phyloP scores from a whole-genome alignment of 2,329 filamentous ascomycete genomes.

The Microthyrium microscopicum region DNA sequence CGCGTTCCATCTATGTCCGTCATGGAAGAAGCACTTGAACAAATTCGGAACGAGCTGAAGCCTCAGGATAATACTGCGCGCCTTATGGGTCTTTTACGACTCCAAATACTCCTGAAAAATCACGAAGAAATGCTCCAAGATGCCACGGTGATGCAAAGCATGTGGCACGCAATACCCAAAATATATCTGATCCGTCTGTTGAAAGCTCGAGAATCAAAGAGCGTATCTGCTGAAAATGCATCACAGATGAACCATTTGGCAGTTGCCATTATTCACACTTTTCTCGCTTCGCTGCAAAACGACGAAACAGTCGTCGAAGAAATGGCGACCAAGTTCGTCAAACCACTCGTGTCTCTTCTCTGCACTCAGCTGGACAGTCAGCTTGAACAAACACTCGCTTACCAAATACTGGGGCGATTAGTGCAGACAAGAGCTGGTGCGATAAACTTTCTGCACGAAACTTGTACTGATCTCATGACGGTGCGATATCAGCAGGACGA shows the following conservation, averaged over 20 bases:
- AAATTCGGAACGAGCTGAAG: conserved; percentile 38
- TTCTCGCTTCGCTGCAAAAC: conserved; percentile 39
- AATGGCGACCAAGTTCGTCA: conserved; percentile 37
- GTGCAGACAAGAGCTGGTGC: conserved; percentile 3
- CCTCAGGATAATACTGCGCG: conserved; percentile 49
- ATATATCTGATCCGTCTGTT: conserved; percentile 50
- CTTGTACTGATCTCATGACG: too few species aligned
- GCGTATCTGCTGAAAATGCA: conserved; percentile 24
- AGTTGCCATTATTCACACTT: conserved; percentile 46
- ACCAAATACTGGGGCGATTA: conserved; percentile 6
- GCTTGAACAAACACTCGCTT: conserved; percentile 1
- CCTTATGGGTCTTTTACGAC: conserved; percentile 49
- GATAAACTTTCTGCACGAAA: too few species aligned
- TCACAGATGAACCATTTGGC: conserved; percentile 47
- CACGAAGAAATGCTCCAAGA: conserved; percentile 35
- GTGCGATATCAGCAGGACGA: too few species aligned
- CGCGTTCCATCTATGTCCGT: background rate
- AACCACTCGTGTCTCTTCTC: conserved; percentile 1
- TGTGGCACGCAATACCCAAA: conserved; percentile 45
- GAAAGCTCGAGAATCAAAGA: conserved; percentile 22
- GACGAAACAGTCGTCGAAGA: conserved; percentile 27
- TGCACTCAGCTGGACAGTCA: background rate
- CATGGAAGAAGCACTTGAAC: conserved; percentile 16
- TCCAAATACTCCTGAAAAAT: conserved; percentile 50
- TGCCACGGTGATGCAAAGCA: conserved; percentile 25